Conservation (phyloP, 768 basidiomycete genomes). For the Calocera cornea region DNA sequence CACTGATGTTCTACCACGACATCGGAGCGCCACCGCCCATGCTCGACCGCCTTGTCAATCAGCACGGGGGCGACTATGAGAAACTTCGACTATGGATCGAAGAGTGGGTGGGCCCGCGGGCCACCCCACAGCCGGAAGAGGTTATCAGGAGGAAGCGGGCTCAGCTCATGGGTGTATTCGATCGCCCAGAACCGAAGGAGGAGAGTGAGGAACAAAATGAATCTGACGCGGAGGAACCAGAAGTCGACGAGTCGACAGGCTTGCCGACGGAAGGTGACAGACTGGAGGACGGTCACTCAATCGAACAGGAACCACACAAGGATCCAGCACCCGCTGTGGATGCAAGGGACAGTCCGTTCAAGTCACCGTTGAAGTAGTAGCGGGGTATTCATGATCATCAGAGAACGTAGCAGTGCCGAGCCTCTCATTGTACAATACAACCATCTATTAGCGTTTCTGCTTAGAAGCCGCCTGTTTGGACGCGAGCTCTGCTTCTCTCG, state of each 20-base stretch:
- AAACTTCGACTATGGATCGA: slow-evolving; percentile 39
- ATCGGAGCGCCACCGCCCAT: slow-evolving; percentile 48
- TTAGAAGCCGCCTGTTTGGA: not conserved
- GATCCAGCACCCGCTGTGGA: no score
- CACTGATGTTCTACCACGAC: slow-evolving; percentile 60
- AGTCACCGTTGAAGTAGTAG: not conserved
- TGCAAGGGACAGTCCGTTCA: not conserved
- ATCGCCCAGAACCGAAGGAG: not conserved
- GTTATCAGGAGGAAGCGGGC: not conserved
- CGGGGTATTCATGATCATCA: not conserved
- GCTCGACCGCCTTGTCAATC: slow-evolving; percentile 30
- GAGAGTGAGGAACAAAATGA: not conserved
- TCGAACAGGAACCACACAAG: no score
- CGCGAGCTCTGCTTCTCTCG: not conserved
- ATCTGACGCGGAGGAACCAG: no score
- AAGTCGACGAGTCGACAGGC: no score
- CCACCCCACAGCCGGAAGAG: not conserved
- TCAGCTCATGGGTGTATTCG: not conserved
- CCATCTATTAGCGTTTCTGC: not conserved
- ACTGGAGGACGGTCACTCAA: no score
- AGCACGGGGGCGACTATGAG: slow-evolving; percentile 31
- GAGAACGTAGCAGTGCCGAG: no score
- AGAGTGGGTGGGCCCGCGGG: slow-evolving; percentile 41
- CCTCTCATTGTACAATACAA: not conserved
- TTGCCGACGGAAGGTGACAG: no score